phyloP scores from a whole-genome alignment of 441 rosid species.

The Geranium incanum region DNA sequence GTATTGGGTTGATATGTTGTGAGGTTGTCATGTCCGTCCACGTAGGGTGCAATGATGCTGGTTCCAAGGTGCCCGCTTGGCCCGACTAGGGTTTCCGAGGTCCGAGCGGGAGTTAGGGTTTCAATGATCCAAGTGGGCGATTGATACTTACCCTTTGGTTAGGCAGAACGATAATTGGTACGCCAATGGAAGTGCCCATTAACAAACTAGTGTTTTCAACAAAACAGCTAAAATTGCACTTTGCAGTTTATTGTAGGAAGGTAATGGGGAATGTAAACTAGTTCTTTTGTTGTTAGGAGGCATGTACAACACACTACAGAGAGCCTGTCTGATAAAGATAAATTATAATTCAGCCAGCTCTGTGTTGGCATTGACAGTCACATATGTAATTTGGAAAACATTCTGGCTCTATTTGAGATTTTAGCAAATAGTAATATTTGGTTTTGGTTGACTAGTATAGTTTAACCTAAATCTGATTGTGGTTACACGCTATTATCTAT shows the following conservation, averaged over 20 bases:
- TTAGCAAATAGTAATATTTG: not conserved
- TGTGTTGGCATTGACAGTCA: not conserved
- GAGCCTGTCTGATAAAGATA: not conserved
- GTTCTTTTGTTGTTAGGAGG: constrained; percentile 5
- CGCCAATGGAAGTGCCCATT: too few species aligned
- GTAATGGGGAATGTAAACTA: not conserved
- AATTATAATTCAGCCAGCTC: not conserved
- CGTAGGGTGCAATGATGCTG: too few species aligned
- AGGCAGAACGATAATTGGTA: too few species aligned
- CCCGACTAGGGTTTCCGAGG: too few species aligned
- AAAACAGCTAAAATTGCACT: not conserved
- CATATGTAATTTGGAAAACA: constrained; percentile 4
- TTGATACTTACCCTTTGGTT: too few species aligned
- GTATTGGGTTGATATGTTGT: too few species aligned
- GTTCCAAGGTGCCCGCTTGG: too few species aligned
- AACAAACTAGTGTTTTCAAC: constrained; percentile 5
- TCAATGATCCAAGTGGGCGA: too few species aligned
- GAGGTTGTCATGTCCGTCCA: too few species aligned
- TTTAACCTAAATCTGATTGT: not conserved
- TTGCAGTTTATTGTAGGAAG: not conserved
- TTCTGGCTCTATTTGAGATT: not conserved
- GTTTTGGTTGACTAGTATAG: not conserved
- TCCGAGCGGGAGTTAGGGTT: too few species aligned
- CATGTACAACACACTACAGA: not conserved
- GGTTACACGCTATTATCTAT: not conserved